phyloP scores from a whole-genome alignment of 192 early-diverging fungal species.

The Backusella circina region DNA sequence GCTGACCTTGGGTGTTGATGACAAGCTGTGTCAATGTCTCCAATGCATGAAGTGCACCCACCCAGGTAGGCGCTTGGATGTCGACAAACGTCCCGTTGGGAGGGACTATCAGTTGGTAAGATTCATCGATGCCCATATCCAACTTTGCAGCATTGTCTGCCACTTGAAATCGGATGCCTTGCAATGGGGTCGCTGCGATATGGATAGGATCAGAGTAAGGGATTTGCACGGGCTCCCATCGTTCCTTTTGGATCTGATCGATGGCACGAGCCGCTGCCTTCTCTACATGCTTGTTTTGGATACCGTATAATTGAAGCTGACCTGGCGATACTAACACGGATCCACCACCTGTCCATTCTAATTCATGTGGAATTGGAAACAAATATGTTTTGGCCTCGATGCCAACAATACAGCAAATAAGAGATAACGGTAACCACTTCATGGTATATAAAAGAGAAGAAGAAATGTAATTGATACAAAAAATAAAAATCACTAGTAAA shows the following conservation, averaged over 20 bases:
- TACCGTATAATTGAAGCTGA: conserved; percentile 13
- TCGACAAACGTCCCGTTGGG: conserved; percentile 39
- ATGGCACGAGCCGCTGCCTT: conserved; percentile 38
- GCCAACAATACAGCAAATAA: neutral
- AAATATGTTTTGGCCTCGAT: conserved; percentile 27
- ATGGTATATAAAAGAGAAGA: neutral
- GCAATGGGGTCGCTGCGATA: conserved; percentile 20
- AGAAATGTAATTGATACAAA: neutral
- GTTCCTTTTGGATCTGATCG: conserved; percentile 38
- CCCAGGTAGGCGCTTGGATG: conserved; percentile 54
- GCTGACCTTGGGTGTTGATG: conserved; percentile 31
- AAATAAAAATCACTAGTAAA: neutral
- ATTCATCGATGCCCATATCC: conserved; percentile 60
- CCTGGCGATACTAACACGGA: neutral
- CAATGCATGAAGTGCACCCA: conserved; percentile 68
- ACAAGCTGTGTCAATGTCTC: conserved; percentile 75
- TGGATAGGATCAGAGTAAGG: conserved; percentile 31
- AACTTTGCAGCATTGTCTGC: conserved; percentile 43
- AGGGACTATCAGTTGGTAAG: conserved; percentile 65
- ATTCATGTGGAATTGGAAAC: conserved; percentile 17
- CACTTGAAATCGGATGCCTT: conserved; percentile 46
- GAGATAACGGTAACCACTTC: neutral
- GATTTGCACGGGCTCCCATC: conserved; percentile 40
- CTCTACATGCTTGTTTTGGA: neutral
- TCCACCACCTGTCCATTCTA: conserved; percentile 28